These are phyloP conservation scores for Phytophthora palmivora DNA, from an alignment of 352 stramenopile species.

Conservation along the genomic window DNA sequence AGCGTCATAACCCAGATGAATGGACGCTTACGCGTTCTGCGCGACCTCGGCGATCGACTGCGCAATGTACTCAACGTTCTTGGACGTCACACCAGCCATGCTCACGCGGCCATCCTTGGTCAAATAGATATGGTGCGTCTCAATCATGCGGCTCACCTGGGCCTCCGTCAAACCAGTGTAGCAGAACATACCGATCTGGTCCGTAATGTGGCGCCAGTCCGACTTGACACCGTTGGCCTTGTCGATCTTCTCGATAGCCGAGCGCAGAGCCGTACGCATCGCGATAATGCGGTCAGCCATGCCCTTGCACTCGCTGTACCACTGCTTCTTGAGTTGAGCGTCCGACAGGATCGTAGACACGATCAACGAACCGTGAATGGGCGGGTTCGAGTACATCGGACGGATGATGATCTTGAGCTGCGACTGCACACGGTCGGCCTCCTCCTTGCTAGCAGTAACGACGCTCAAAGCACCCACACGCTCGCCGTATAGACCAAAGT, in stretches of 20 bases:
- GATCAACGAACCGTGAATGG: conserved; percentile 98
- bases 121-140: conserved; percentile 98
- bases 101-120: conserved; percentile 98
- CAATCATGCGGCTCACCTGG: conserved; percentile 94
- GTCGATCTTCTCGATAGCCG: conserved; percentile 85
- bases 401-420: conserved; percentile 99
- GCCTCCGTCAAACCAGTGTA: conserved; percentile 97
- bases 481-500: conserved; percentile 99
- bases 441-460: conserved; percentile 93
- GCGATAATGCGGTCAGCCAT: conserved; percentile 97
- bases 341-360: conserved; percentile 97
- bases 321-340: conserved; percentile 92
- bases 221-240: conserved; percentile 76
- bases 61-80: conserved; percentile 98
- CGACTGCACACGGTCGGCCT: conserved; percentile 95
- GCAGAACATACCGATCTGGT: conserved; percentile 99
- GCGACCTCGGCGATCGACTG: conserved; percentile 95
- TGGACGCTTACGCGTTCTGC: conserved; percentile 70
- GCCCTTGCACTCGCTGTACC: conserved; percentile 95
- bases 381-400: conserved; percentile 99
- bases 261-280: conserved; percentile 91
- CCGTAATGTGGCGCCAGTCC: conserved; percentile 98
- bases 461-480: conserved; percentile 97
- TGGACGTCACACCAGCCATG: conserved; percentile 96
- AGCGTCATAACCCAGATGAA: conserved; percentile 11